Conservation (phyloP, 371 early-diverging fungal genomes). For the Dinochytrium kinnereticum region DNA sequence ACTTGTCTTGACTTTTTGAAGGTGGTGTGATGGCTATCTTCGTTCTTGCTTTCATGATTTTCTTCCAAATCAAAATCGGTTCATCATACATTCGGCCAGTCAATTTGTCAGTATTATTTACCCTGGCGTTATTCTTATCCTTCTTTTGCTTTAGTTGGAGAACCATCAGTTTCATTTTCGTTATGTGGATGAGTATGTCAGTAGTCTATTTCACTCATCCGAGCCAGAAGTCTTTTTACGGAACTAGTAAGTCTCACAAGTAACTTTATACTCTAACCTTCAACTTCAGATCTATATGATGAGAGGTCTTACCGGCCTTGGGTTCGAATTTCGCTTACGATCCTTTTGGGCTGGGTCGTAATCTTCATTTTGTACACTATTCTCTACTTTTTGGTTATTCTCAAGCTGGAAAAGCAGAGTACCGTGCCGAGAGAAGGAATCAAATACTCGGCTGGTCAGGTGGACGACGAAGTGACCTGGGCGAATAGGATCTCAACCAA, state of each 20-base stretch:
- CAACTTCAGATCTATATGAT: not conserved
- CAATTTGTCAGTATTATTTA: slow-evolving; percentile 29
- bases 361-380: slow-evolving; percentile 23
- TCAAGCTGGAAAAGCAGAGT: slow-evolving; percentile 13
- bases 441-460: not conserved
- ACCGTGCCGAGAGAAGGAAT: slow-evolving; percentile 11
- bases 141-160: slow-evolving; percentile 21
- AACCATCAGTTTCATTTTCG: slow-evolving; percentile 33
- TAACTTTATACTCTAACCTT: not conserved
- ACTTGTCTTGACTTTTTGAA: not conserved
- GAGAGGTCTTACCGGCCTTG: slow-evolving; percentile 24
- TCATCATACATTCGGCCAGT: slow-evolving; percentile 37
- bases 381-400: slow-evolving; percentile 19
- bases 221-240: slow-evolving; percentile 28
- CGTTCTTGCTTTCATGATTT: slow-evolving; percentile 34
- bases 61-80: slow-evolving; percentile 38
- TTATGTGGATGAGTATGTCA: slow-evolving; percentile 41
- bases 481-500: not conserved
- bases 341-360: slow-evolving; percentile 31
- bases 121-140: not conserved
- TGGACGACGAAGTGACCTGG: slow-evolving; percentile 4
- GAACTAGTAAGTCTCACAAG: not conserved
- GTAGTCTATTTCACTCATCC: slow-evolving; percentile 42
- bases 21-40: slow-evolving; percentile 35
- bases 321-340: slow-evolving; percentile 26